Evolutionary conservation across 306 rosid species (phyloP), one percentile per base, ranked within the genome.

Genomic region (Quercus agrifolia): DNA sequence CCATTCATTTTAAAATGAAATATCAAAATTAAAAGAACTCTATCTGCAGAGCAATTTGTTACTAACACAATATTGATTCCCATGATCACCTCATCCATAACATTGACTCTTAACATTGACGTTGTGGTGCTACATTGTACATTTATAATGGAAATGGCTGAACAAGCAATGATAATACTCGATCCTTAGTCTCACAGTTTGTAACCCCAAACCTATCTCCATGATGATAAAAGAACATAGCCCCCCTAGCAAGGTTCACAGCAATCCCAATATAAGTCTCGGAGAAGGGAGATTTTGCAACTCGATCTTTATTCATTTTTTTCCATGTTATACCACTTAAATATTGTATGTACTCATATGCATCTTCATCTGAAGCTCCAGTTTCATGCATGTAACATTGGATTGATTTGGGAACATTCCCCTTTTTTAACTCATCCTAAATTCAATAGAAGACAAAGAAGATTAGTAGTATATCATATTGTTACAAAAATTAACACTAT

Each of bases 351-450:
- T 83, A 56, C 33, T 44, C 14, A 2, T 31, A 41, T 1, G 87
- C 90, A 11, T 75, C 82, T 1, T 30, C 56, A 78, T 86, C 75
- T 4, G 78, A 64, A 6, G 33, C 82, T n/a, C 73, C 78, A 3
- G 18, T 56, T 66, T 86, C 83, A 15, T 73, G 52, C 89, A 86
- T 86, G 75, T 83, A 81, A 41, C 87, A 86, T 56, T 81, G 82
- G 9, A 83, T 30, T 8, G 82, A 71, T 30, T 83, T 86, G 1
- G 62, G 62, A 66, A 57, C 46, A 25, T 83, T 86, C 0, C 86
- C 83, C 20, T 31, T 67, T 33, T 73, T 31, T 0, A 17, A 12
- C 63, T 86, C 84, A 5, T 35, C 62, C 83, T 82, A 63, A 61
- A 62, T 27, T 27, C 49, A 2, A 27, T 58, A 5, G 0, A 25